Evolutionary conservation across 2,329 filamentous ascomycete genomes (phyloP).

Genomic region (Phaeosphaeria sp.): DNA sequence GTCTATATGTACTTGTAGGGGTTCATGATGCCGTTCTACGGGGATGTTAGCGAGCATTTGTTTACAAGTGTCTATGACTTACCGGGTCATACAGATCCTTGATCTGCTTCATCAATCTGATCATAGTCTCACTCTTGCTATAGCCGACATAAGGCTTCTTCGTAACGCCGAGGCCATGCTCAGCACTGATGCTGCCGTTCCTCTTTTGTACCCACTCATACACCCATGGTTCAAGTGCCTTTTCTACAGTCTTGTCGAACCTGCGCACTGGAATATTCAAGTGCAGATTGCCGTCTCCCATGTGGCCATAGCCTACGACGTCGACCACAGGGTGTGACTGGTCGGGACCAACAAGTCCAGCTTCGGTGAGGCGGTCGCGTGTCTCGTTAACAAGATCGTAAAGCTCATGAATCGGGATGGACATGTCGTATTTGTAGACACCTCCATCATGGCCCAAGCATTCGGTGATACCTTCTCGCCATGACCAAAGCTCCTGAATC

Average conservation of each 20-base stretch:
- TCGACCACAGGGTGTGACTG: conserved; percentile 80
- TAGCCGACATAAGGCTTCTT: conserved; percentile 98
- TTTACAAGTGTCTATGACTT: conserved; percentile 50
- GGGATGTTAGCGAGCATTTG: conserved; percentile 16
- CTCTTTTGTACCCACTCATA: conserved; percentile 95
- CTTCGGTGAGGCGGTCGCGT: conserved; percentile 72
- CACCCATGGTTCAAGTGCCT: conserved; percentile 88
- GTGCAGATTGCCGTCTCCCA: conserved; percentile 96
- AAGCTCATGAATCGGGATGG: conserved; percentile 86
- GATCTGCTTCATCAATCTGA: conserved; percentile 92
- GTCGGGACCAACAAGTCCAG: conserved; percentile 76
- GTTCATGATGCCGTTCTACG: conserved; percentile 96
- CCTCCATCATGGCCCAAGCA: conserved; percentile 88
- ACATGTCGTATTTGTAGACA: conserved; percentile 98
- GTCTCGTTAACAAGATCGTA: conserved; percentile 91
- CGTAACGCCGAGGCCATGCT: conserved; percentile 90
- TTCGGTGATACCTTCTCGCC: conserved; percentile 93
- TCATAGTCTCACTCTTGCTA: conserved; percentile 85
- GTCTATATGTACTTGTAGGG: conserved; percentile 89
- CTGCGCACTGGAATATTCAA: conserved; percentile 84
- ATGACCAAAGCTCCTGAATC: conserved; percentile 82
- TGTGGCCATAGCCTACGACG: conserved; percentile 96
- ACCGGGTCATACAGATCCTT: conserved; percentile 95
- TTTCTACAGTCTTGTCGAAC: conserved; percentile 88
- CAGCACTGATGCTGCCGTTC: conserved; percentile 92